Conservation (phyloP, 306 rosid species). For the Ormosia emarginata region DNA sequence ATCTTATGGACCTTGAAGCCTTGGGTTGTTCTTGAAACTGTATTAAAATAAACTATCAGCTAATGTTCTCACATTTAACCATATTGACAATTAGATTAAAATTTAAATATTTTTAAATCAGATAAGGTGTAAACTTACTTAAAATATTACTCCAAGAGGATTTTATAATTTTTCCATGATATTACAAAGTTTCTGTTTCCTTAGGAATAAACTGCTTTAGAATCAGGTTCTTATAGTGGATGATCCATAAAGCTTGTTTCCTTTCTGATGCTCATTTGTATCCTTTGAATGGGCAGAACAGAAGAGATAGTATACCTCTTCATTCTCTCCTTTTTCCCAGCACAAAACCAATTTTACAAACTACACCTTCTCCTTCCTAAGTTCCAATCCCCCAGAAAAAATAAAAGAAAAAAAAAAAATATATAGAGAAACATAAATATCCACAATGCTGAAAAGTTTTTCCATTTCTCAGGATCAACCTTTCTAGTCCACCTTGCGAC, state of each 20-base stretch:
- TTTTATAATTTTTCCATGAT: too few species aligned
- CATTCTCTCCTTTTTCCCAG: neutral
- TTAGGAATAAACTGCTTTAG: too few species aligned
- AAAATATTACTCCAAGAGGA: too few species aligned
- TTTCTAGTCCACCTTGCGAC: slow-evolving; percentile 43
- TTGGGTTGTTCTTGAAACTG: too few species aligned
- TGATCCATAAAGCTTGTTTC: neutral
- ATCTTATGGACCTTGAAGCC: too few species aligned
- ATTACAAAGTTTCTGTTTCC: too few species aligned
- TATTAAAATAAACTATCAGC: too few species aligned
- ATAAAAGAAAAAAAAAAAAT: neutral
- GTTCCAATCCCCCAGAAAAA: too few species aligned
- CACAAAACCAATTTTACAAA: neutral
- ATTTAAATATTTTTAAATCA: too few species aligned
- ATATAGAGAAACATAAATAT: neutral
- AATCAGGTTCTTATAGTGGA: neutral
- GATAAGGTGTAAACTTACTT: too few species aligned
- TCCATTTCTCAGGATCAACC: neutral
- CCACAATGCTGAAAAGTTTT: neutral
- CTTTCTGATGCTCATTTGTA: neutral
- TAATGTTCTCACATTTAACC: too few species aligned
- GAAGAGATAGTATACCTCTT: neutral
- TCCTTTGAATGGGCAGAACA: neutral
- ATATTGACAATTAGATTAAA: too few species aligned
- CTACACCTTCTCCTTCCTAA: neutral